These are phyloP conservation scores for Fusarium redolens DNA, from an alignment of 2,329 filamentous ascomycete genomes.

Conservation along the genomic window DNA sequence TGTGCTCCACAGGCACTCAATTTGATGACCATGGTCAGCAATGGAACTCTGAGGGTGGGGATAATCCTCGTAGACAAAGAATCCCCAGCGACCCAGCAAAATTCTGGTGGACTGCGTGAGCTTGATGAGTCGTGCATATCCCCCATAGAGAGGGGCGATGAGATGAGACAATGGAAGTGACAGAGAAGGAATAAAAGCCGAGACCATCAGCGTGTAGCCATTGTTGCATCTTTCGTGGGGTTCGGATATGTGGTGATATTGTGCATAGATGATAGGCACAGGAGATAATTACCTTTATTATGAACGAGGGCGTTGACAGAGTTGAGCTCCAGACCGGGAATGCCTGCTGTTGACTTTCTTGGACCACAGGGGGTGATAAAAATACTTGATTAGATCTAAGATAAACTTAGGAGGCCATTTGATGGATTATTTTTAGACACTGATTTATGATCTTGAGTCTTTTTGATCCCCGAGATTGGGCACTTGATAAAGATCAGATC, in stretches of 20 bases:
- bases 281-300: background rate
- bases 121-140: conserved; percentile 11
- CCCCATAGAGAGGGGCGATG: conserved; percentile 12
- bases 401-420: background rate
- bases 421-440: background rate
- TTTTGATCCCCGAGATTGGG: background rate
- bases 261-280: background rate
- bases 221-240: conserved; percentile 8
- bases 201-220: conserved; percentile 16
- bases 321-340: background rate
- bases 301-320: background rate
- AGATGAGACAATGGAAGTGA: conserved; percentile 24
- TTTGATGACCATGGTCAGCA: conserved; percentile 34
- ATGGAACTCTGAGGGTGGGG: conserved; percentile 33
- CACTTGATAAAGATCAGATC: background rate
- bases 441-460: background rate
- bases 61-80: conserved; percentile 29
- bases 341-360: background rate
- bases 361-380: background rate
- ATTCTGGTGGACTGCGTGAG: conserved; percentile 4
- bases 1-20: conserved; percentile 25
- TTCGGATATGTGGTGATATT: conserved; percentile 1
- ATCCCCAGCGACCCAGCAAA: conserved; percentile 7
- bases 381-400: background rate
- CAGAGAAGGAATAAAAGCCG: conserved; percentile 12